These are phyloP conservation scores for Rhipidocladum racemiflorum DNA, from an alignment of 176 grass and related monocot species.

Conservation along the genomic window DNA sequence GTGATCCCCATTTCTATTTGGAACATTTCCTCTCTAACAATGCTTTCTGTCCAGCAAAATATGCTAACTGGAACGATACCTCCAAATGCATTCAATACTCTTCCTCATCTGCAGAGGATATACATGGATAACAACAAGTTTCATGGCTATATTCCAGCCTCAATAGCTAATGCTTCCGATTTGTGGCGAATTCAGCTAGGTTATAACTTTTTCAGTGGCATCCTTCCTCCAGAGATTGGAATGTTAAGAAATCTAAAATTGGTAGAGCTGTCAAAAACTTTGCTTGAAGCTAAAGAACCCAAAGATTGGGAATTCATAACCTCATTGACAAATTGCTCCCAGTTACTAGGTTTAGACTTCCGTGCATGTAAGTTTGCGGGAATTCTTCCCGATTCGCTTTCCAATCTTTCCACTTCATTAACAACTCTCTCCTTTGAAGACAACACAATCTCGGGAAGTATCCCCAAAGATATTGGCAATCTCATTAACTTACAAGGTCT, in stretches of 20 bases:
- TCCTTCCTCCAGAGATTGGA: too few relatives aligned
- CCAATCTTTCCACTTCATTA: slow-evolving; percentile 19
- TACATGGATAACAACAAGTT: neutral
- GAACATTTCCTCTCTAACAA: slow-evolving; percentile 10
- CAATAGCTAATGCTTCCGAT: too few relatives aligned
- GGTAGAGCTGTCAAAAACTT: too few relatives aligned
- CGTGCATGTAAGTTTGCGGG: neutral
- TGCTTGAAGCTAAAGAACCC: too few relatives aligned
- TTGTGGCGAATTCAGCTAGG: too few relatives aligned
- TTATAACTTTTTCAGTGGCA: too few relatives aligned
- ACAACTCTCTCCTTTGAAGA: neutral
- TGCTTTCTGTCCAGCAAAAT: neutral
- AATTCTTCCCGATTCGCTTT: slow-evolving; percentile 13
- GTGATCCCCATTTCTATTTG: slow-evolving; percentile 22
- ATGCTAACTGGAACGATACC: neutral
- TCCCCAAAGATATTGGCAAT: slow-evolving; percentile 27
- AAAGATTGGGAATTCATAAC: too few relatives aligned
- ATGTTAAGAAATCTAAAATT: too few relatives aligned
- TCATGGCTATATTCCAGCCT: too few relatives aligned
- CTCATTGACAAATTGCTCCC: too few relatives aligned
- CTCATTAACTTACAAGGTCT: slow-evolving; percentile 7
- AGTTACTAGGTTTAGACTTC: neutral
- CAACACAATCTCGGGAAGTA: slow-evolving; percentile 13
- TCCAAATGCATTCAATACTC: neutral
- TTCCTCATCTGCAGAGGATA: neutral